Evolutionary conservation across 1,139 yeast species (phyloP).

Genomic region (Hansenula anomala): DNA sequence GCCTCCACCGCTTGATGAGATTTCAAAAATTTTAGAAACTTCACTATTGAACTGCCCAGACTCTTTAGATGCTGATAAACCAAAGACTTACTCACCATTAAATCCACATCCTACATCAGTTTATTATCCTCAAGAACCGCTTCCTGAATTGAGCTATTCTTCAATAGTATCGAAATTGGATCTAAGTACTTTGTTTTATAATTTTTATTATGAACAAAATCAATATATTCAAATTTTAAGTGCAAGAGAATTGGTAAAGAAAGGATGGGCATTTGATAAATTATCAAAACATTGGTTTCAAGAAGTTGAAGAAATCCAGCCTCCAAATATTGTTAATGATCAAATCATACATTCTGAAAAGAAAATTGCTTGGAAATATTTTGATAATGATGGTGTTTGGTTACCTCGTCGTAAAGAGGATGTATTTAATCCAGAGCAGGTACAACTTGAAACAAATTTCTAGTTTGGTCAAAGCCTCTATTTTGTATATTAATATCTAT

Average conservation of each 20-base stretch:
- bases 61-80: conserved; percentile 84
- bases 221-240: conserved; percentile 74
- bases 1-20: conserved; percentile 55
- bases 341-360: conserved; percentile 27
- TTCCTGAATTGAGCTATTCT: conserved; percentile 19
- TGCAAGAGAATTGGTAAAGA: conserved; percentile 70
- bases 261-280: conserved; percentile 88
- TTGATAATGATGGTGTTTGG: conserved; percentile 92
- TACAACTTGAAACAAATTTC: conserved; percentile 19
- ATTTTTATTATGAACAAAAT: conserved; percentile 76
- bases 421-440: conserved; percentile 48
- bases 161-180: conserved; percentile 69
- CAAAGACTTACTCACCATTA: conserved; percentile 72
- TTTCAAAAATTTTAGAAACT: conserved; percentile 52
- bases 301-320: conserved; percentile 41
- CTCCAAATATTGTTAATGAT: conserved; percentile 8
- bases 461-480: conserved; percentile 1
- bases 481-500: not conserved
- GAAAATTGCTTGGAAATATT: conserved; percentile 69
- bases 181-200: conserved; percentile 84
- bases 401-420: conserved; percentile 72
- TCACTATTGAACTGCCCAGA: conserved; percentile 91
- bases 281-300: conserved; percentile 82
- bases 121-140: conserved; percentile 88
- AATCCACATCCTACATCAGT: conserved; percentile 88